A percentile compares a stretch with the other conserved stretches of the same genome.
Conservation (phyloP, 768 basidiomycete genomes). For the Mrakia gelida region DNA sequence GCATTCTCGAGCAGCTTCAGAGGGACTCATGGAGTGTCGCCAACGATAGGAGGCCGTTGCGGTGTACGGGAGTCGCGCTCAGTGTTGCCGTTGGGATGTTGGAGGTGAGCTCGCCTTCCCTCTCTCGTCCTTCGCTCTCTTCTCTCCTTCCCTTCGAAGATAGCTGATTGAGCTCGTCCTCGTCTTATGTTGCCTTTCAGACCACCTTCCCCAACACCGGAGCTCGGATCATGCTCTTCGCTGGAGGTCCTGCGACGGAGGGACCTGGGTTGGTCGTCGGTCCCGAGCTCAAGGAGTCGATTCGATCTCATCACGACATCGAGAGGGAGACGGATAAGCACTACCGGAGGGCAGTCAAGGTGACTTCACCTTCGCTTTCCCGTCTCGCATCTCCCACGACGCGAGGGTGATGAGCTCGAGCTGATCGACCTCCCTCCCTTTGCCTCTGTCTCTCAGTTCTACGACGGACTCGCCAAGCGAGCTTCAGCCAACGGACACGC, state of each 20-base stretch:
- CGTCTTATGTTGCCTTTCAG: slow-evolving; percentile 43
- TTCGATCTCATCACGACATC: slow-evolving; percentile 97
- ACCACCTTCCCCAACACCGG: slow-evolving; percentile 94
- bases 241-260: slow-evolving; percentile 92
- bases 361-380: slow-evolving; percentile 42
- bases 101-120: slow-evolving; percentile 54
- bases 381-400: no score
- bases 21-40: slow-evolving; percentile 98
- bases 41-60: slow-evolving; percentile 82
- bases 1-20: slow-evolving; percentile 77
- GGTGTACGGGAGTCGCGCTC: slow-evolving; percentile 92
- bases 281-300: slow-evolving; percentile 92
- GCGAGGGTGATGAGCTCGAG: background rate
- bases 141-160: no score
- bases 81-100: slow-evolving; percentile 88
- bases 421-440: no score
- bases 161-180: background rate
- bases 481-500: slow-evolving; percentile 92
- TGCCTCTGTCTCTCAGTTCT: slow-evolving; percentile 61
- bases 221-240: slow-evolving; percentile 90
- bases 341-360: slow-evolving; percentile 94
- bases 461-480: slow-evolving; percentile 87
- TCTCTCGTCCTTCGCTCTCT: background rate
- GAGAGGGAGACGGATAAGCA: slow-evolving; percentile 95
- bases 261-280: slow-evolving; percentile 96